Percentiles rank a stretch among this genome's conserved stretches.
Evolutionary conservation across 139 green algal genomes (phyloP).

Genomic region (Chlamydomonas schloesseri): DNA sequence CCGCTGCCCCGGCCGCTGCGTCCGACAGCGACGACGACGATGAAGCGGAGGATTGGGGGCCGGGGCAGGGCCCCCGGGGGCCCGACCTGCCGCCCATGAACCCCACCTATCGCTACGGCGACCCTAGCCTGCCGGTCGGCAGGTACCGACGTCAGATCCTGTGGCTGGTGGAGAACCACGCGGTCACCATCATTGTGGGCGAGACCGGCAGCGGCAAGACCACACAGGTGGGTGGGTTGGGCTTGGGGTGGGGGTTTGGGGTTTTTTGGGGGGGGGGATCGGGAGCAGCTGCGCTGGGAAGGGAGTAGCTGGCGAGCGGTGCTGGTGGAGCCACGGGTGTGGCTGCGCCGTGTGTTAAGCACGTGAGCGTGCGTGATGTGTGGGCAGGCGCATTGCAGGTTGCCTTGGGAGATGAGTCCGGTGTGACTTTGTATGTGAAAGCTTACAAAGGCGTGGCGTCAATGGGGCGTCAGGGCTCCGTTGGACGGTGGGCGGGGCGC

Average conservation of each 20-base stretch:
- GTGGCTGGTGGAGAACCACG: slow-evolving; percentile 85
- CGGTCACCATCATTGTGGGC: slow-evolving; percentile 87
- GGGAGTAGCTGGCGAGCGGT: too few species aligned
- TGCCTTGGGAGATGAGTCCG: too few species aligned
- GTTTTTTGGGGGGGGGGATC: neutral
- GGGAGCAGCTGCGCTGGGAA: too few species aligned
- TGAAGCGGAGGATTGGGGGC: too few species aligned
- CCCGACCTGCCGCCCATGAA: slow-evolving; percentile 19
- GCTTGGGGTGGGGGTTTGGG: neutral
- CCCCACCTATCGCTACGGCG: slow-evolving; percentile 27
- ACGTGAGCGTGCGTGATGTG: too few species aligned
- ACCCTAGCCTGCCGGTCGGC: slow-evolving; percentile 48
- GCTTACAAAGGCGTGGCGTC: too few species aligned
- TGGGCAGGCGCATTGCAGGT: too few species aligned
- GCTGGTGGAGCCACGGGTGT: neutral
- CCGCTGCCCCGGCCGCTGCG: neutral
- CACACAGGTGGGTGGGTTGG: slow-evolving; percentile 56
- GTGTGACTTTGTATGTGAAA: too few species aligned
- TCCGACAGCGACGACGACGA: neutral
- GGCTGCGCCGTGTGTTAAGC: too few species aligned
- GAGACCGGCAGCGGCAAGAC: slow-evolving; percentile 97
- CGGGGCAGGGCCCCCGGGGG: slow-evolving; percentile 9
- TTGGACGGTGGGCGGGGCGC: too few species aligned
- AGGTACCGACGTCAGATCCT: slow-evolving; percentile 73
- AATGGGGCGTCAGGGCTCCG: too few species aligned